Conservation (phyloP, 805 yeast genomes). For the Metschnikowia picachoensis region DNA sequence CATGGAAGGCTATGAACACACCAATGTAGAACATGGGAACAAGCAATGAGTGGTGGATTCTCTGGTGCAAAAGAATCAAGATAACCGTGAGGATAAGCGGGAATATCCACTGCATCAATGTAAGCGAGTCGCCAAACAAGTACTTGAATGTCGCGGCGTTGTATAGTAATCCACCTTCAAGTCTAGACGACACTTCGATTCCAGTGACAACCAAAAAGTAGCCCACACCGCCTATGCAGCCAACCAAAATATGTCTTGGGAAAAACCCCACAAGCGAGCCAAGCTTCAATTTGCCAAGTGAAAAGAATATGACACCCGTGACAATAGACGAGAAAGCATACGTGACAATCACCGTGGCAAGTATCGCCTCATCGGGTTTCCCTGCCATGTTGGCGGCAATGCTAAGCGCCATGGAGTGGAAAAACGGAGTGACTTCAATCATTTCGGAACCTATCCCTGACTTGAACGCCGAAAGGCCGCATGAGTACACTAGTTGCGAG, state of each 20-base stretch:
- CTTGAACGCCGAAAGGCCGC: conserved; percentile 87
- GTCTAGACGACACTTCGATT: conserved; percentile 80
- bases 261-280: conserved; percentile 92
- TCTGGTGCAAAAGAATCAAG: conserved; percentile 56
- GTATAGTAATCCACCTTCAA: conserved; percentile 71
- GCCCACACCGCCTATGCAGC: conserved; percentile 98
- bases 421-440: conserved; percentile 99
- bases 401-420: conserved; percentile 87
- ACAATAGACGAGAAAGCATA: conserved; percentile 79
- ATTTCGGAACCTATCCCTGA: conserved; percentile 96
- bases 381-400: conserved; percentile 52
- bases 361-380: conserved; percentile 46
- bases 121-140: conserved; percentile 39
- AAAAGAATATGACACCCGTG: conserved; percentile 78
- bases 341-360: conserved; percentile 84
- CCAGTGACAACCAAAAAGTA: conserved; percentile 89
- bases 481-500: conserved; percentile 80
- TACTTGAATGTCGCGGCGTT: conserved; percentile 50
- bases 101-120: conserved; percentile 53
- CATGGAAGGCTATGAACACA: conserved; percentile 68
- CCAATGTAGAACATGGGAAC: conserved; percentile 78
- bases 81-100: conserved; percentile 64
- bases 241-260: conserved; percentile 93
- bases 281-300: conserved; percentile 71
- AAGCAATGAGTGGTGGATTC: conserved; percentile 59